phyloP scores from a whole-genome alignment of 2,329 filamentous ascomycete species.

The Sarocladium oryzae region DNA sequence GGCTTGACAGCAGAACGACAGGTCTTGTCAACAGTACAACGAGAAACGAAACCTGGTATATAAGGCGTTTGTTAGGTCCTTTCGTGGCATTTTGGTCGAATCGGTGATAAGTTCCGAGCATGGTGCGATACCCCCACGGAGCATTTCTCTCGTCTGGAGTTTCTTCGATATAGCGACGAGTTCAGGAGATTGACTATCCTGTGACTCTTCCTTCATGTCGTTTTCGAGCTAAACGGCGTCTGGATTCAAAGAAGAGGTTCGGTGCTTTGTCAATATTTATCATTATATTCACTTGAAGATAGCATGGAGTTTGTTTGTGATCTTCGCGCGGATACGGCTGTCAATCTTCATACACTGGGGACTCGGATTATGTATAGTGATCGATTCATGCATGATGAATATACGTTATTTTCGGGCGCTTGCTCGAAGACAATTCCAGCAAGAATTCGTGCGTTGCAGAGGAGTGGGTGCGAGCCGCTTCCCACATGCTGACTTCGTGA shows the following conservation, averaged over 20 bases:
- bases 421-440: not conserved
- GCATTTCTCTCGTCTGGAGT: not conserved
- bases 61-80: slow-evolving; percentile 1
- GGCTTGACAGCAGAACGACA: slow-evolving; percentile 26
- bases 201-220: not conserved
- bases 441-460: not conserved
- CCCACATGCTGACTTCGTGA: too few relatives aligned
- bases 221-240: not conserved
- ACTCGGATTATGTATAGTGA: slow-evolving; percentile 1
- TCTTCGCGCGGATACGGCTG: too few relatives aligned
- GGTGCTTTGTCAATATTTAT: not conserved
- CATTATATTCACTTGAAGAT: not conserved
- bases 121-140: slow-evolving; percentile 1
- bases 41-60: not conserved
- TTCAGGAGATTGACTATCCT: not conserved
- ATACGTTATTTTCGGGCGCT: not conserved
- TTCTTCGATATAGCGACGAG: slow-evolving; percentile 5
- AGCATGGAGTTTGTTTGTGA: not conserved
- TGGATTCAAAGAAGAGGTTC: not conserved
- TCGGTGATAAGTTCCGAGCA: not conserved
- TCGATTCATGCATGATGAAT: slow-evolving; percentile 7
- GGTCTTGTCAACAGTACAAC: not conserved
- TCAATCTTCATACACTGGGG: too few relatives aligned
- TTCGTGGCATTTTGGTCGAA: slow-evolving; percentile 4
- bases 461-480: too few relatives aligned